These are phyloP conservation scores for Abrus pulchellus DNA, from an alignment of 306 rosid species.

Conservation along the genomic window DNA sequence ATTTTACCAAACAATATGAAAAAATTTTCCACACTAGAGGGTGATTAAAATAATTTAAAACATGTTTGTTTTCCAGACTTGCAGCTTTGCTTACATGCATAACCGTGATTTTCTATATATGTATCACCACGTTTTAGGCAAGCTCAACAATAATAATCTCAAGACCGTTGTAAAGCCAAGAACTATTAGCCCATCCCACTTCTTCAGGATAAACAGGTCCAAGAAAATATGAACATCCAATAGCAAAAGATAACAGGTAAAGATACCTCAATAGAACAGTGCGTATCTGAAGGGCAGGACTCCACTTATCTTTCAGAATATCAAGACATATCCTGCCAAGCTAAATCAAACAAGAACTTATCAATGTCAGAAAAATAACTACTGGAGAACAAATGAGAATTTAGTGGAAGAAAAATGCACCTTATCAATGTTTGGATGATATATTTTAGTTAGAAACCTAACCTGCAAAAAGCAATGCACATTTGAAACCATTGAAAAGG, in stretches of 20 bases:
- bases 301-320: slow-evolving; percentile 90
- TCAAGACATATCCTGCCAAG: slow-evolving; percentile 92
- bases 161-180: not conserved
- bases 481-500: slow-evolving; percentile 23
- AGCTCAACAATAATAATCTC: not conserved
- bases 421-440: slow-evolving; percentile 97
- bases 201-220: slow-evolving; percentile 16
- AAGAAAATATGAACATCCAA: not conserved
- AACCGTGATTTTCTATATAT: not conserved
- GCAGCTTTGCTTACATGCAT: slow-evolving; percentile 2
- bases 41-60: not conserved
- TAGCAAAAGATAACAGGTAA: not conserved
- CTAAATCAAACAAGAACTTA: slow-evolving; percentile 50
- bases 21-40: not conserved
- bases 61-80: not conserved
- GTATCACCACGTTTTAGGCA: not conserved
- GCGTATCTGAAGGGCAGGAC: slow-evolving; percentile 93
- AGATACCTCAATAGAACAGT: slow-evolving; percentile 88
- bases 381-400: slow-evolving; percentile 23
- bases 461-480: slow-evolving; percentile 66
- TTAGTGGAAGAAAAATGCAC: slow-evolving; percentile 50
- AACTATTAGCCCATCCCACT: not conserved
- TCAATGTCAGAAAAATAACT: slow-evolving; percentile 19
- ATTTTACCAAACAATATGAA: not conserved
- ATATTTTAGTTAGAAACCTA: slow-evolving; percentile 91